Evolutionary conservation across 257 asterid genomes (phyloP).

Genomic region (Solanum habrochaites): DNA sequence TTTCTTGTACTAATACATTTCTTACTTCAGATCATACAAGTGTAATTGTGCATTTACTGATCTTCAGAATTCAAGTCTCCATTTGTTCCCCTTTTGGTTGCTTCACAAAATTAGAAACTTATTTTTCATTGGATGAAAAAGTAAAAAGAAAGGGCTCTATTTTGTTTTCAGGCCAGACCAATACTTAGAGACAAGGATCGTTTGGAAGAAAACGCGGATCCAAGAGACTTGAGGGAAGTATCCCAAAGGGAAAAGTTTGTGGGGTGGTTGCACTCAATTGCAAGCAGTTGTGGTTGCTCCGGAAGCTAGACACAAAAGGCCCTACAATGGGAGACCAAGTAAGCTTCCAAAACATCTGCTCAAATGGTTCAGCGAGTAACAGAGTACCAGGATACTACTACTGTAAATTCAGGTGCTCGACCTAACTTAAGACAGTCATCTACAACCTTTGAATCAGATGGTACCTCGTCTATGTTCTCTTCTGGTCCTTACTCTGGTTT

Average conservation of each 20-base stretch:
- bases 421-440: conserved; percentile 85
- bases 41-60: not conserved
- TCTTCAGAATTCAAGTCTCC: not conserved
- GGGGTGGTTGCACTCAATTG: conserved; percentile 90
- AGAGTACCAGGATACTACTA: conserved; percentile 54
- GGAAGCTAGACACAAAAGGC: conserved; percentile 78
- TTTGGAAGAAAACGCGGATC: conserved; percentile 82
- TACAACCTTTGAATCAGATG: conserved; percentile 82
- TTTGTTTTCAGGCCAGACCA: conserved; percentile 72
- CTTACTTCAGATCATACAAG: not conserved
- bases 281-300: conserved; percentile 97
- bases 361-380: conserved; percentile 79
- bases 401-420: conserved; percentile 26
- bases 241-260: conserved; percentile 71
- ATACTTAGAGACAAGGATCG: conserved; percentile 77
- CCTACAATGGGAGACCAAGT: conserved; percentile 99
- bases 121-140: not conserved
- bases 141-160: not conserved
- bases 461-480: conserved; percentile 83
- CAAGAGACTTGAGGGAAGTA: conserved; percentile 63
- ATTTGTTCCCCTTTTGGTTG: not conserved
- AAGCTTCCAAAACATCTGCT: no score
- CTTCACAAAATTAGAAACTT: not conserved
- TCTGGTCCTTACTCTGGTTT: conserved; percentile 89
- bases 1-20: not conserved